Conservation (phyloP, 2,329 filamentous ascomycete species). For the Xylaria arbuscula region DNA sequence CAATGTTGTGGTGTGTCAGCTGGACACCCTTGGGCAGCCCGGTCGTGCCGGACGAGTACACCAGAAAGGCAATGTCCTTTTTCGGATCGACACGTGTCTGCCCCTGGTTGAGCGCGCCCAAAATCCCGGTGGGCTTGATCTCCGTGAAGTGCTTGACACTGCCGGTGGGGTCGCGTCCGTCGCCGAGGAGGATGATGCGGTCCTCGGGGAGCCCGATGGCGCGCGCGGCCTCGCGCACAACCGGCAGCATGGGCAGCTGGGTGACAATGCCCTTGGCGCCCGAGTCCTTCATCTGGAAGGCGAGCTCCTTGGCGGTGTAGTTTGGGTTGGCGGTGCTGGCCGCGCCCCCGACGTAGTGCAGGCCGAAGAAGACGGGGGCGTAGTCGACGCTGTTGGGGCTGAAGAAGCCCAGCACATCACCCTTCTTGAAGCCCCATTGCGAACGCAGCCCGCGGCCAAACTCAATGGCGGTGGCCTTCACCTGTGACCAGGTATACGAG, state of each 20-base stretch:
- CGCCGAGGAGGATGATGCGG: conserved; percentile 80
- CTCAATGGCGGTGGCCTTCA: conserved; percentile 73
- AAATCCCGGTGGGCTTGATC: conserved; percentile 71
- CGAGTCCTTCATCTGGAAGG: conserved; percentile 84
- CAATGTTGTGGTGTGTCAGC: conserved; percentile 84
- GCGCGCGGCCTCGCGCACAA: conserved; percentile 74
- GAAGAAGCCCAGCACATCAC: conserved; percentile 85
- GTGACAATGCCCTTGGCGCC: conserved; percentile 80
- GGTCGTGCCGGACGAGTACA: conserved; percentile 91
- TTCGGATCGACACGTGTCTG: conserved; percentile 72
- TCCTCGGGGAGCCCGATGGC: conserved; percentile 76
- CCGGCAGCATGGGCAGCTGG: conserved; percentile 72
- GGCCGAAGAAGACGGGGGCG: conserved; percentile 79
- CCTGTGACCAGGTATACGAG: conserved; percentile 76
- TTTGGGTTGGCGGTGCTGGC: conserved; percentile 88
- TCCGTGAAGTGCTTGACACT: conserved; percentile 77
- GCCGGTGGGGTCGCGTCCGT: conserved; percentile 68
- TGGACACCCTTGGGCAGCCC: conserved; percentile 92
- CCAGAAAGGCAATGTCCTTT: conserved; percentile 83
- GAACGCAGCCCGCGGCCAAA: conserved; percentile 85
- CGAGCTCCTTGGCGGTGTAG: conserved; percentile 85
- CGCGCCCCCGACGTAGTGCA: conserved; percentile 84
- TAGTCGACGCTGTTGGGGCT: conserved; percentile 89
- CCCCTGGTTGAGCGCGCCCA: conserved; percentile 62
- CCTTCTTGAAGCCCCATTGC: conserved; percentile 80